Conservation (phyloP, 345 rosid genomes). For the Lepidium aucheri region DNA sequence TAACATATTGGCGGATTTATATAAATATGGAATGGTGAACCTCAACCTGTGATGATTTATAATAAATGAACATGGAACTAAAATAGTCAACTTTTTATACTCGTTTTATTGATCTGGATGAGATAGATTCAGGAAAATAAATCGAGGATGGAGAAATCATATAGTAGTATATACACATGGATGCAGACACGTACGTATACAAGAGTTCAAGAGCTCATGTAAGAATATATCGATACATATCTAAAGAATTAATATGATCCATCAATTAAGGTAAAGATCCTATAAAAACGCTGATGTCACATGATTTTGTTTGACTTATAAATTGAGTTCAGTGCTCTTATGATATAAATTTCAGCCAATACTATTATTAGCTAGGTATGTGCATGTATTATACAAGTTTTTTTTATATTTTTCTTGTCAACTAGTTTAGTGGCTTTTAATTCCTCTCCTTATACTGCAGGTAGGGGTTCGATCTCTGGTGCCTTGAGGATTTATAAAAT, state of each 20-base stretch:
- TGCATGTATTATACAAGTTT: neutral
- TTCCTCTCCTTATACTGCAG: too few relatives aligned
- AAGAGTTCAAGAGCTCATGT: neutral
- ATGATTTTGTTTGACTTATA: conserved; percentile 33
- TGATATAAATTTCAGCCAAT: conserved; percentile 10
- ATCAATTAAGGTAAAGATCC: conserved; percentile 49
- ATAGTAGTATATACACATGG: conserved; percentile 7
- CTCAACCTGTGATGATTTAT: neutral
- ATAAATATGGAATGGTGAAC: conserved; percentile 14
- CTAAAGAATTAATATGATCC: conserved; percentile 6
- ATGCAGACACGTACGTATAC: conserved; percentile 19
- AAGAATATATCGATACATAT: neutral
- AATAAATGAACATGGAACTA: neutral
- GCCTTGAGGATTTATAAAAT: too few relatives aligned
- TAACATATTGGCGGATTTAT: neutral
- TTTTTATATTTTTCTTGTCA: too few relatives aligned
- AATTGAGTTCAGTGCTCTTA: conserved; percentile 6
- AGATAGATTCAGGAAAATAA: conserved; percentile 10
- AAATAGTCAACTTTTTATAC: conserved; percentile 15
- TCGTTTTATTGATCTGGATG: conserved; percentile 10
- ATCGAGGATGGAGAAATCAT: conserved; percentile 4
- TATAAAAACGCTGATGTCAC: conserved; percentile 47
- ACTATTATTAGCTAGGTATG: neutral
- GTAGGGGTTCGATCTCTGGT: too few relatives aligned
- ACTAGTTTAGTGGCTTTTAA: too few relatives aligned